These are phyloP conservation scores for Vitis riparia DNA, from an alignment of 164 flowering plant genomes.

Conservation along the genomic window DNA sequence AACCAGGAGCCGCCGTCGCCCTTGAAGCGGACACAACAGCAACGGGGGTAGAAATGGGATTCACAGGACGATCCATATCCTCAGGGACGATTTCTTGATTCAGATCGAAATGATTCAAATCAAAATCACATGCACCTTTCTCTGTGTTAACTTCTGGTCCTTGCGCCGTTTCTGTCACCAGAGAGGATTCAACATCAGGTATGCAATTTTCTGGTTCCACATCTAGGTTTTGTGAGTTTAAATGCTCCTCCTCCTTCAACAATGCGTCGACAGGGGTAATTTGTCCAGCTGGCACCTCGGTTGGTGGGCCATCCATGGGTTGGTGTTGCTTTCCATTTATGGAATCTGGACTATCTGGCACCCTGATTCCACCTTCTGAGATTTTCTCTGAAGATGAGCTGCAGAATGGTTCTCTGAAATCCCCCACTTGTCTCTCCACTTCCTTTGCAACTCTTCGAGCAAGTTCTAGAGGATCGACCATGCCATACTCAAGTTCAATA, in stretches of 20 bases:
- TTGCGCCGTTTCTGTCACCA: constrained; percentile 46
- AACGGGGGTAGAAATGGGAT: constrained; percentile 36
- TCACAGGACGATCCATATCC: constrained; percentile 44
- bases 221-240: constrained; percentile 23
- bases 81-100: constrained; percentile 56
- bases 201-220: constrained; percentile 25
- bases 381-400: constrained; percentile 59
- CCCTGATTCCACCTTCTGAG: constrained; percentile 34
- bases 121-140: constrained; percentile 50
- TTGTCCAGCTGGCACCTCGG: constrained; percentile 27
- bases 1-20: constrained; percentile 47
- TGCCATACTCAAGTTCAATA: constrained; percentile 65
- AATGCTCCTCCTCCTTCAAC: constrained; percentile 23
- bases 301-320: constrained; percentile 18
- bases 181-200: constrained; percentile 42
- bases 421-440: constrained; percentile 68
- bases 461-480: constrained; percentile 79
- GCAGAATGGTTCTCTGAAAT: constrained; percentile 50
- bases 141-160: constrained; percentile 35
- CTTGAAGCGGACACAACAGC: constrained; percentile 70
- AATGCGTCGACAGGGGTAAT: constrained; percentile 27
- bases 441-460: constrained; percentile 81
- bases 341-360: constrained; percentile 61
- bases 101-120: constrained; percentile 48
- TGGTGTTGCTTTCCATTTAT: constrained; percentile 37